Base-by-base conservation (phyloP, 1,284 basidiomycete genomes). In the Austroboletus olivaceoglutinosus region DNA sequence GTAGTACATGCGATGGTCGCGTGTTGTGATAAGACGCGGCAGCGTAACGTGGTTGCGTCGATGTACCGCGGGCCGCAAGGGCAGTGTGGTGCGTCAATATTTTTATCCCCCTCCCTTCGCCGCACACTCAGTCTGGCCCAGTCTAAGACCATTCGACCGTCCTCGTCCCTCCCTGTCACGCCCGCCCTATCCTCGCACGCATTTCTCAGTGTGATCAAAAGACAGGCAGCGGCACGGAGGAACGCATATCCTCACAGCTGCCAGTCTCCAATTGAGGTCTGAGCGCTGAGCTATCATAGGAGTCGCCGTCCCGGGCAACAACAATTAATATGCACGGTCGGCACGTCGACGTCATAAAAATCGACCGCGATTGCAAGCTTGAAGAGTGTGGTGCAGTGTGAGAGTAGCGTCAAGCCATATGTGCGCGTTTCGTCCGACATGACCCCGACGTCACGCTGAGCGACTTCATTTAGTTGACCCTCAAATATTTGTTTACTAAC, bases 121-220 rank as follows among this genome's bases (percentile, higher is more conserved):
- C 16, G 21, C 40, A 29, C 18, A 25, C 52, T 56, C 45, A 53
- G 27, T 15, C n/a, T 6, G 18, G 13, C 1, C 27, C 55, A 88
- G 86, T 91, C 86, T 50, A 88, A 90, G 63, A 99, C 94, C 0
- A 83, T 96, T 93, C 68, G 80, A 90, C 55, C 83, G 29, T 71
- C 82, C 8, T 67, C 88, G 4, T 75, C 77, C 4, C 72, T 79
- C 1, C 86, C 85, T 3, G 68, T 90, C 45, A 76, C 80, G 0
- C 67, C 76, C 7, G 73, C 78, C 34, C 77, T 93, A 42, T 71
- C 75, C 34, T 85, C 86, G 4, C 54, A 50, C 9, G 62, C 58
- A 27, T 67, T 68, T 7, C 10, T 64, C n/a, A 52, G 54, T 44
- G 42, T 65, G 11, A 41, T 63, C 41, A 62, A 62, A 15, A 54